A percentile compares a stretch with the other conserved stretches of the same genome.
phyloP scores from a whole-genome alignment of 768 basidiomycete genomes.

The Tremella fuciformis region DNA sequence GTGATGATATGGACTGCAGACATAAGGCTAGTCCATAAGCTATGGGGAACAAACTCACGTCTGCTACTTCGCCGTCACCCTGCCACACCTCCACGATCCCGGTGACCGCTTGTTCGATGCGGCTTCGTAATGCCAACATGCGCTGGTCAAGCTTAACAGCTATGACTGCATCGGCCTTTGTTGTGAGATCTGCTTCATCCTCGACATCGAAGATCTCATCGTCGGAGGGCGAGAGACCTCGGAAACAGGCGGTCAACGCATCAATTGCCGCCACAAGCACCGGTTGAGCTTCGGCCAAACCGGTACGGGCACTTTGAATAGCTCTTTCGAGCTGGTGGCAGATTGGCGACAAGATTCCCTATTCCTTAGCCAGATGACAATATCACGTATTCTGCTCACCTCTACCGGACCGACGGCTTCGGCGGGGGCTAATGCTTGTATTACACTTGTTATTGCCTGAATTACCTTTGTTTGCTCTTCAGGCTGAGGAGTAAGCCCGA shows the following conservation, averaged over 20 bases:
- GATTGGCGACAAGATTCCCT: constrained; percentile 75
- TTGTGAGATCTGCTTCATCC: constrained; percentile 49
- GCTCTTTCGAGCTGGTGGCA: constrained; percentile 62
- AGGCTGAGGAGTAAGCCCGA: constrained; percentile 32
- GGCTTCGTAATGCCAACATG: constrained; percentile 59
- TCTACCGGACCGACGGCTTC: constrained; percentile 76
- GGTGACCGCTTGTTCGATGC: constrained; percentile 62
- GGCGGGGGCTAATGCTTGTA: constrained; percentile 77
- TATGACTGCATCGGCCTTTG: constrained; percentile 55
- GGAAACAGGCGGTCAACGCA: constrained; percentile 77
- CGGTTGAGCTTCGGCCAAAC: constrained; percentile 67
- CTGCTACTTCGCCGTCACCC: constrained; percentile 69
- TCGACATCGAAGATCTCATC: constrained; percentile 67
- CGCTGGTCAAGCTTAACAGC: constrained; percentile 61
- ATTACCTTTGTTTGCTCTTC: constrained; percentile 81
- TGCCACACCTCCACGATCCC: constrained; percentile 73
- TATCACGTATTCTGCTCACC: constrained; percentile 53
- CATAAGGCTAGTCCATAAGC: constrained; percentile 7
- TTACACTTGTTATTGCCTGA: constrained; percentile 87
- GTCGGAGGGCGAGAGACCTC: constrained; percentile 73
- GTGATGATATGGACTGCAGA: constrained; percentile 67
- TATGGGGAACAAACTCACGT: constrained; percentile 58
- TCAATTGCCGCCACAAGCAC: constrained; percentile 71
- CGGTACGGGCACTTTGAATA: constrained; percentile 13
- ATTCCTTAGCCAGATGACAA: constrained; percentile 10